These are phyloP conservation scores for Russula dissimulans DNA, from an alignment of 768 basidiomycete genomes.

Conservation along the genomic window DNA sequence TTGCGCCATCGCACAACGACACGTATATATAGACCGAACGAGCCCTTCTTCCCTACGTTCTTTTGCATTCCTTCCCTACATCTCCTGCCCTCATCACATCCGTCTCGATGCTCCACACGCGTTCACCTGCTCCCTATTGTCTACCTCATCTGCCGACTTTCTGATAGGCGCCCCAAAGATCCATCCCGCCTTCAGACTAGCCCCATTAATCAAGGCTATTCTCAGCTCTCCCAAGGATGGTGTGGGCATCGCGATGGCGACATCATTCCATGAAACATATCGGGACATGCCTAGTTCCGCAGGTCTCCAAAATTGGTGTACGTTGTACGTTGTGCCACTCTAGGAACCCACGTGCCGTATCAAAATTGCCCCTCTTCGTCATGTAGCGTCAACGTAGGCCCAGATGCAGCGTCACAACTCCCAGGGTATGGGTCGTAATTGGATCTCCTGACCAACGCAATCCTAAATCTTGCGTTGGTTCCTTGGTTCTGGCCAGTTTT, in stretches of 20 bases:
- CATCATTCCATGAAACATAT: not conserved
- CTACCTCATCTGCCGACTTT: not conserved
- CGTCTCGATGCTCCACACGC: not conserved
- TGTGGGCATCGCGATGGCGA: not conserved
- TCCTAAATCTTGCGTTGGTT: not conserved
- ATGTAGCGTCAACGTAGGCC: not conserved
- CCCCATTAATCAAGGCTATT: constrained; percentile 5
- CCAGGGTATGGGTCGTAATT: not conserved
- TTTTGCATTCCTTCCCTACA: not conserved
- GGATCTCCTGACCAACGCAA: not conserved
- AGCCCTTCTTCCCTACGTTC: not conserved
- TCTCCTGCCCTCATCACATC: not conserved
- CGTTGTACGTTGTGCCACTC: constrained; percentile 1
- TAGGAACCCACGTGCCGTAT: constrained; percentile 1
- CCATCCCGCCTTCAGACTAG: not conserved
- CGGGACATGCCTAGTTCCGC: not conserved
- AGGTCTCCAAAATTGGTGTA: not conserved
- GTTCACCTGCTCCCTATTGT: not conserved
- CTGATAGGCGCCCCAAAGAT: constrained; percentile 1
- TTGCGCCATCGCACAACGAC: constrained; percentile 16
- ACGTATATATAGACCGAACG: not conserved
- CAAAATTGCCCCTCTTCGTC: constrained; percentile 1
- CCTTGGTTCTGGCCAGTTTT: no score
- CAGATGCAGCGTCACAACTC: not conserved
- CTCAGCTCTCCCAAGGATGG: not conserved